phyloP scores from a whole-genome alignment of 345 rosid genomes.

The Rhodomyrtus tomentosa region DNA sequence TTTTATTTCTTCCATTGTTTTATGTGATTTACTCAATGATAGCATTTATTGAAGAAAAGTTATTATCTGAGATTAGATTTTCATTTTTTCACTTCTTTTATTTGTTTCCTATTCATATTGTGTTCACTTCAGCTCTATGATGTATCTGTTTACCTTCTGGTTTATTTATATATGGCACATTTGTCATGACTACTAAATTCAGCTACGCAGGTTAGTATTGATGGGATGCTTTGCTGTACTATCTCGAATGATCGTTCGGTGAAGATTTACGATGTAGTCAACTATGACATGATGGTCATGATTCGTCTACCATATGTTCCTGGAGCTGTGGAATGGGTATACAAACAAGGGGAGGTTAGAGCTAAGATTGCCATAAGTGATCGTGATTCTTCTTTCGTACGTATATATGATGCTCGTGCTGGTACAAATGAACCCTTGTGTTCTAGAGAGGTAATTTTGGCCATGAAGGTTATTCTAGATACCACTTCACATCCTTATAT shows the following conservation, averaged over 20 bases:
- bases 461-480: neutral
- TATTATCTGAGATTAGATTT: neutral
- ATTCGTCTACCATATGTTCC: constrained; percentile 67
- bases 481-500: neutral
- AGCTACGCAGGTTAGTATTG: constrained; percentile 85
- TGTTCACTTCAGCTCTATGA: neutral
- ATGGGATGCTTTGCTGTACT: constrained; percentile 92
- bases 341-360: constrained; percentile 88
- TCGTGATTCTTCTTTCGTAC: constrained; percentile 58
- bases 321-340: constrained; percentile 88
- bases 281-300: constrained; percentile 99
- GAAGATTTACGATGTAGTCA: constrained; percentile 87
- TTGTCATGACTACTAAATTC: constrained; percentile 47
- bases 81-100: neutral
- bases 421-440: constrained; percentile 72
- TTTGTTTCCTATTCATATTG: neutral
- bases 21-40: neutral
- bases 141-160: neutral
- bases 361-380: constrained; percentile 90
- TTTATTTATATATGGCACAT: neutral
- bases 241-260: constrained; percentile 81
- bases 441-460: constrained; percentile 46
- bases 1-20: neutral
- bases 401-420: constrained; percentile 81
- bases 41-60: neutral